A percentile compares a stretch with the other conserved stretches of the same genome.
Conservation (phyloP, 371 early-diverging fungal genomes). For the Mucor sp. region DNA sequence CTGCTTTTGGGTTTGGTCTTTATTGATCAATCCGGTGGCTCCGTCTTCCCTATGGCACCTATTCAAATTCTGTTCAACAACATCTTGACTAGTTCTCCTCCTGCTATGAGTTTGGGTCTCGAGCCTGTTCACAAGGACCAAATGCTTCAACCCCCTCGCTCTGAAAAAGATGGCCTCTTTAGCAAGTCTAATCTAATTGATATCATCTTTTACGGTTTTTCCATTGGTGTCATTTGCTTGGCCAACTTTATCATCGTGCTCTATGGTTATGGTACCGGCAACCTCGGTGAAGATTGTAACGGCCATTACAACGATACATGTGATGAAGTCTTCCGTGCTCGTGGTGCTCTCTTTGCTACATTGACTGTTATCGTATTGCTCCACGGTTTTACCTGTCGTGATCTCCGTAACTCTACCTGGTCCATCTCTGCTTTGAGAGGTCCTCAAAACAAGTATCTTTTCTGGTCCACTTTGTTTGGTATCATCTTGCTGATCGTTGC, state of each 20-base stretch:
- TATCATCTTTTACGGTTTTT: slow-evolving; percentile 75
- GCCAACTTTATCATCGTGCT: slow-evolving; percentile 70
- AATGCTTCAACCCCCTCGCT: slow-evolving; percentile 85
- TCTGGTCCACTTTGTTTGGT: slow-evolving; percentile 56
- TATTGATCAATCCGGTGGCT: slow-evolving; percentile 54
- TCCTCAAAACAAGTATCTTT: slow-evolving; percentile 62
- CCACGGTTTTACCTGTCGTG: slow-evolving; percentile 77
- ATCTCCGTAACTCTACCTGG: slow-evolving; percentile 64
- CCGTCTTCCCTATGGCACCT: slow-evolving; percentile 79
- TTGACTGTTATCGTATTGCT: slow-evolving; percentile 67
- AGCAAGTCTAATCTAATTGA: slow-evolving; percentile 65
- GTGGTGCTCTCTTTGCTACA: slow-evolving; percentile 72
- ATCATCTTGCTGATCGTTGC: slow-evolving; percentile 56
- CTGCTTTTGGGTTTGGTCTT: slow-evolving; percentile 74
- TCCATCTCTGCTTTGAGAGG: slow-evolving; percentile 40
- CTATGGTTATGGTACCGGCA: slow-evolving; percentile 57
- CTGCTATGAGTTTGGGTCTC: slow-evolving; percentile 82
- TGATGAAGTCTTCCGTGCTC: slow-evolving; percentile 71
- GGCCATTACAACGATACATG: slow-evolving; percentile 57
- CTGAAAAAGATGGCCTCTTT: slow-evolving; percentile 67
- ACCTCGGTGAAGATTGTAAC: slow-evolving; percentile 69
- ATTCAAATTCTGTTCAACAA: slow-evolving; percentile 91
- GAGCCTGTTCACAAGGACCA: slow-evolving; percentile 81
- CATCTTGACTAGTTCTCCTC: slow-evolving; percentile 79
- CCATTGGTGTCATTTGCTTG: slow-evolving; percentile 69